phyloP scores from a whole-genome alignment of 2,329 filamentous ascomycete species.

The Colletotrichum eleusines region DNA sequence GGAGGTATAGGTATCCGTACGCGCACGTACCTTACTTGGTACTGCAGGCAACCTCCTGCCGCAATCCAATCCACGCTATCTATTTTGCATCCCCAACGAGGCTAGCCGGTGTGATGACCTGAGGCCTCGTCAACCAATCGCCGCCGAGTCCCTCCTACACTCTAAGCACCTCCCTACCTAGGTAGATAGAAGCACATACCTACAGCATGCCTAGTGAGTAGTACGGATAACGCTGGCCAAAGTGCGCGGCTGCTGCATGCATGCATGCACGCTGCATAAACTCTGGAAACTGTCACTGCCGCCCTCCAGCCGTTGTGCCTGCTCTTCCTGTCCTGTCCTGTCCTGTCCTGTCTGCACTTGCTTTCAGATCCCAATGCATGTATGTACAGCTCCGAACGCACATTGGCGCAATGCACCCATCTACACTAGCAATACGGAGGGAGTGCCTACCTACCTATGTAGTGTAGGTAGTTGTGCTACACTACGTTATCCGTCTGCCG shows the following conservation, averaged over 20 bases:
- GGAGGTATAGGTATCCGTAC: no score
- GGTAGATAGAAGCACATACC: no score
- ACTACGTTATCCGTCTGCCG: neutral
- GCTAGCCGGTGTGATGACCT: constrained; percentile 34
- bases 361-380: neutral
- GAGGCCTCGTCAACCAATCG: constrained; percentile 21
- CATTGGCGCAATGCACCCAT: no score
- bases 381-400: neutral
- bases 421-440: no score
- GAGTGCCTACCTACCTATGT: neutral
- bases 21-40: no score
- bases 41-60: neutral
- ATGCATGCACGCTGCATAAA: constrained; percentile 9
- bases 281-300: constrained; percentile 6
- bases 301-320: neutral
- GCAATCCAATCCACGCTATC: neutral
- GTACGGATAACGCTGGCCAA: no score
- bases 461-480: no score
- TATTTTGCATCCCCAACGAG: neutral
- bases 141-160: neutral
- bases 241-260: constrained; percentile 2
- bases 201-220: no score
- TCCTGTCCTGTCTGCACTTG: no score
- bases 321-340: neutral
- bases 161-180: no score